phyloP scores from a whole-genome alignment of 2,329 filamentous ascomycete genomes.

The Fusarium pininemorale region DNA sequence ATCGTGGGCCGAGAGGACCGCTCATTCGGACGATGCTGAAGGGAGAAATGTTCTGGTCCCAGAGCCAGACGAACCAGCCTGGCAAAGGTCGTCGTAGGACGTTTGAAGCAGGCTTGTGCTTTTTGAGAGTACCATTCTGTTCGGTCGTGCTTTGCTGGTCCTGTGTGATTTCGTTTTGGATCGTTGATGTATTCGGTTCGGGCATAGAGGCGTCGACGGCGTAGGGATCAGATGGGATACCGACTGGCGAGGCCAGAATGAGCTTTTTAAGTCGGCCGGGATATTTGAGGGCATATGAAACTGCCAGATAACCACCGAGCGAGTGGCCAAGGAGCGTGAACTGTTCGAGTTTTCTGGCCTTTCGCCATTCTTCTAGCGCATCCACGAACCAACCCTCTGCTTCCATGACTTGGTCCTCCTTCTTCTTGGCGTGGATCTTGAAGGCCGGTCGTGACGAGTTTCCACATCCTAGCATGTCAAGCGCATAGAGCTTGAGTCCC shows the following conservation, averaged over 20 bases:
- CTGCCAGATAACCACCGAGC: slow-evolving; percentile 92
- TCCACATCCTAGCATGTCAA: slow-evolving; percentile 97
- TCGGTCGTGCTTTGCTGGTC: slow-evolving; percentile 67
- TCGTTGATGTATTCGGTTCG: slow-evolving; percentile 75
- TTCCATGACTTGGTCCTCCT: slow-evolving; percentile 81
- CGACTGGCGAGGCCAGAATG: slow-evolving; percentile 92
- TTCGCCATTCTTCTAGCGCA: slow-evolving; percentile 94
- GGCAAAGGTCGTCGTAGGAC: slow-evolving; percentile 69
- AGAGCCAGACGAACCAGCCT: slow-evolving; percentile 90
- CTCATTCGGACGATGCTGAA: slow-evolving; percentile 90
- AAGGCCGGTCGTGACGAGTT: slow-evolving; percentile 86
- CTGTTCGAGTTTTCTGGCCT: slow-evolving; percentile 85
- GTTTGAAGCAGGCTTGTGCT: slow-evolving; percentile 43
- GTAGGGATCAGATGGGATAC: slow-evolving; percentile 93
- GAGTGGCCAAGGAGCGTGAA: slow-evolving; percentile 96
- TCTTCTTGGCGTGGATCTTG: slow-evolving; percentile 83
- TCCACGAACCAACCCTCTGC: slow-evolving; percentile 97
- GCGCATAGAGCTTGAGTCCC: slow-evolving; percentile 89
- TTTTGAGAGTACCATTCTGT: slow-evolving; percentile 49
- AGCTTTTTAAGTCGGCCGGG: slow-evolving; percentile 94
- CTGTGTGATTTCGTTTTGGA: slow-evolving; percentile 82
- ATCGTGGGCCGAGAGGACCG: slow-evolving; percentile 87
- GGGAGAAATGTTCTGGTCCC: slow-evolving; percentile 96
- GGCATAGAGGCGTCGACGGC: slow-evolving; percentile 84
- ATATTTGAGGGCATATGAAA: slow-evolving; percentile 96